phyloP scores from a whole-genome alignment of 2,329 filamentous ascomycete genomes.

The Cladophialophora immunda region DNA sequence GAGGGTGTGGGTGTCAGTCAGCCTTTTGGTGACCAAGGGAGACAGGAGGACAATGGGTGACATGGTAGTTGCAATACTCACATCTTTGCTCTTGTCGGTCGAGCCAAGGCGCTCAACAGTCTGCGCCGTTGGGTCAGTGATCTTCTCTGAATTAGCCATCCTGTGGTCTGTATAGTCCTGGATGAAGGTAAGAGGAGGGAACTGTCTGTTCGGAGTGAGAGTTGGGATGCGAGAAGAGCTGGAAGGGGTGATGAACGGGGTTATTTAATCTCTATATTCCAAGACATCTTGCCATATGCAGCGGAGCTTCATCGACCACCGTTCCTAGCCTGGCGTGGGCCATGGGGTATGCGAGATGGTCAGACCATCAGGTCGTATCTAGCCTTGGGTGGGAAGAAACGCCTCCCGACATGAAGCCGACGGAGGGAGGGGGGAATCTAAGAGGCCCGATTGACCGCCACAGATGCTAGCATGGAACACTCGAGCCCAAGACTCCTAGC shows the following conservation, averaged over 20 bases:
- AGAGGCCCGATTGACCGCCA: slow-evolving; percentile 17
- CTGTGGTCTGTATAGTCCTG: slow-evolving; percentile 6
- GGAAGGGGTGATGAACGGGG: slow-evolving; percentile 9
- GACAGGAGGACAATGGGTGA: background rate
- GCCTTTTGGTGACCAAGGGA: background rate
- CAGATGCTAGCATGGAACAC: slow-evolving; percentile 11
- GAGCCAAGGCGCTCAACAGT: slow-evolving; percentile 30
- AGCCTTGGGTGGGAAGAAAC: slow-evolving; percentile 9
- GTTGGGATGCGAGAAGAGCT: background rate
- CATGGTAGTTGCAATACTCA: slow-evolving; percentile 15
- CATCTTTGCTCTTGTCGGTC: slow-evolving; percentile 35
- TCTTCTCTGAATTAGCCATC: slow-evolving; percentile 35
- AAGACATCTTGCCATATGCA: slow-evolving; percentile 6
- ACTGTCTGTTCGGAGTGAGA: slow-evolving; percentile 17
- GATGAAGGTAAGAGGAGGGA: slow-evolving; percentile 13
- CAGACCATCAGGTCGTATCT: slow-evolving; percentile 18
- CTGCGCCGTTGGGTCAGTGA: slow-evolving; percentile 14
- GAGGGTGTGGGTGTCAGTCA: background rate
- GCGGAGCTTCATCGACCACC: slow-evolving; percentile 20
- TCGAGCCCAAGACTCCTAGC: slow-evolving; percentile 20
- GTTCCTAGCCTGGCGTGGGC: slow-evolving; percentile 24
- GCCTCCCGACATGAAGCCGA: slow-evolving; percentile 32
- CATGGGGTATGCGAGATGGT: slow-evolving; percentile 11
- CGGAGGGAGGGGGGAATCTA: slow-evolving; percentile 20
- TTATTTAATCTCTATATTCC: slow-evolving; percentile 18